A percentile compares a stretch with the other conserved stretches of the same genome.
Conservation (phyloP, 2,329 filamentous ascomycete genomes). For the Cryoendolithus antarcticus region DNA sequence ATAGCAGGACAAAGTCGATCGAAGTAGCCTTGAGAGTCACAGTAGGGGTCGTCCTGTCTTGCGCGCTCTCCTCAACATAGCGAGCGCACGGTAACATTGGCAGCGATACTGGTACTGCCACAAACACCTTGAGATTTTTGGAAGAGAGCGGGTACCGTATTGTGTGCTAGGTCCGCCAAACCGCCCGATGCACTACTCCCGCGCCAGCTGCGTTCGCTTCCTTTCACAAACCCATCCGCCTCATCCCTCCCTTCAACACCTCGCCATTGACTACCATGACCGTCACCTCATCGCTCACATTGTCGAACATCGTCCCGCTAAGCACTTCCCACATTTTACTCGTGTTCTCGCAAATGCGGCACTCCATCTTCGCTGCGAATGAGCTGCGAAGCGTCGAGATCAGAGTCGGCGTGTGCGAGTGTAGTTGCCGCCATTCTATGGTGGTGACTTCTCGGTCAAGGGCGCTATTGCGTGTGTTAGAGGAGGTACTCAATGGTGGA, state of each 20-base stretch:
- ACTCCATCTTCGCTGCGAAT: constrained; percentile 14
- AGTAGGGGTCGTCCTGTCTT: too few relatives aligned
- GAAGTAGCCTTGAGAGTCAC: too few relatives aligned
- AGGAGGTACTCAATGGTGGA: neutral
- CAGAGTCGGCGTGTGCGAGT: constrained; percentile 13
- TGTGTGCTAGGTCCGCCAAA: too few relatives aligned
- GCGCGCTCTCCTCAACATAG: too few relatives aligned
- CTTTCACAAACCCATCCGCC: constrained; percentile 4
- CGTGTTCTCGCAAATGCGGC: constrained; percentile 12
- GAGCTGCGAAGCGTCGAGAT: constrained; percentile 17
- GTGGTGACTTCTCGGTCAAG: constrained; percentile 13
- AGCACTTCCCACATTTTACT: constrained; percentile 22
- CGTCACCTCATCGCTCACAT: constrained; percentile 14
- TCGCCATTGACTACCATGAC: constrained; percentile 9
- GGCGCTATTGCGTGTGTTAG: constrained; percentile 7
- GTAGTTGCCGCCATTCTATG: constrained; percentile 16
- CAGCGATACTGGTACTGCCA: too few relatives aligned
- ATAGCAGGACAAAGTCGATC: too few relatives aligned
- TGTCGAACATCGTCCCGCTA: constrained; percentile 15
- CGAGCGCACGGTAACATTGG: too few relatives aligned
- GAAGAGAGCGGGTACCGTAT: too few relatives aligned
- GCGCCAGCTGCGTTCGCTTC: too few relatives aligned
- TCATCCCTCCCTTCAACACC: constrained; percentile 2
- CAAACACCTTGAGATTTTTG: too few relatives aligned
- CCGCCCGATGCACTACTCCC: too few relatives aligned